Evolutionary conservation across 1,139 yeast genomes (phyloP).

Genomic region (Magnusiomyces paraingens): DNA sequence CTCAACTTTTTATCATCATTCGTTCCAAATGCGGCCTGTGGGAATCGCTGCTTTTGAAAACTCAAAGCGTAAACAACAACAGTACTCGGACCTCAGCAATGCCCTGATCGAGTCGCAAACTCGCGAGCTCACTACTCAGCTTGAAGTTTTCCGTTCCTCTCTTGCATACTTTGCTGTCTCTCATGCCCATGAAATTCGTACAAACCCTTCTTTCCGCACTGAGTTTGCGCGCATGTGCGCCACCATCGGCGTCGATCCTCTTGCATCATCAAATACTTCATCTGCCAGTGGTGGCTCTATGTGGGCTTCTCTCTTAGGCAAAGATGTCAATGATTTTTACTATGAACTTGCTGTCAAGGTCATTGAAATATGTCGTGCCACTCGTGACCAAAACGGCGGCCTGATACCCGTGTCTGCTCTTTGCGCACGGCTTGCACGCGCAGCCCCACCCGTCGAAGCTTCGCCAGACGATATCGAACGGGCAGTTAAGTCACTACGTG

Average conservation of each 20-base stretch:
- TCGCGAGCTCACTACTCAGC: conserved; percentile 34
- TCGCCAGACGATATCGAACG: conserved; percentile 44
- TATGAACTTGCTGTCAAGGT: conserved; percentile 64
- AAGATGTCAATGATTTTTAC: conserved; percentile 48
- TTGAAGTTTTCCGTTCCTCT: conserved; percentile 35
- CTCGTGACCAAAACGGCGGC: conserved; percentile 75
- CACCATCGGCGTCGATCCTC: conserved; percentile 78
- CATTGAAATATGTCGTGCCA: conserved; percentile 66
- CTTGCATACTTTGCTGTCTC: conserved; percentile 35
- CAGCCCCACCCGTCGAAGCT: conserved; percentile 33
- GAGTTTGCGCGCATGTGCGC: conserved; percentile 71
- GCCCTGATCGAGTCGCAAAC: conserved; percentile 30
- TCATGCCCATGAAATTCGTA: conserved; percentile 61
- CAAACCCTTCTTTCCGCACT: conserved; percentile 56
- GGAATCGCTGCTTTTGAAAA: conserved; percentile 40
- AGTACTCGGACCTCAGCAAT: conserved; percentile 32
- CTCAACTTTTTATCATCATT: background rate
- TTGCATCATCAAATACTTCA: conserved; percentile 41
- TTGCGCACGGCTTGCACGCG: conserved; percentile 30
- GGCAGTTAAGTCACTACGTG: conserved; percentile 40
- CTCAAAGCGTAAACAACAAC: conserved; percentile 28
- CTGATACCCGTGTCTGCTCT: conserved; percentile 61
- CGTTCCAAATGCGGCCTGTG: conserved; percentile 35
- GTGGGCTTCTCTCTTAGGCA: conserved; percentile 36
- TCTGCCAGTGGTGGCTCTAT: conserved; percentile 29